Evolutionary conservation across 2,329 filamentous ascomycete species (phyloP).

Genomic region (Cryoendolithus antarcticus): DNA sequence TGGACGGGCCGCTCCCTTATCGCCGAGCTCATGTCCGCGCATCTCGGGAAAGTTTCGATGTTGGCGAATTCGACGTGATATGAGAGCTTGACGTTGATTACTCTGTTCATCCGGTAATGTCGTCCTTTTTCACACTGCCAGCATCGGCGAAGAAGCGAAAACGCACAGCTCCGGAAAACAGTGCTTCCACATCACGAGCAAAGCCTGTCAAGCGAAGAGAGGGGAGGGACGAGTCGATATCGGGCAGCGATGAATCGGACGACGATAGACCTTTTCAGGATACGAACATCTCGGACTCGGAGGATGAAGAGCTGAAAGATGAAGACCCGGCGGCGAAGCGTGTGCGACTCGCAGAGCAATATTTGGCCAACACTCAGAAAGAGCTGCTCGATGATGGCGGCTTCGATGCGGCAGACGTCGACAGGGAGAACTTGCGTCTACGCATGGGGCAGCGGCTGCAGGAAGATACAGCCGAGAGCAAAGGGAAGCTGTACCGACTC

Average conservation of each 20-base stretch:
- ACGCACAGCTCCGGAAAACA: conserved; percentile 45
- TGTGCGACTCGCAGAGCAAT: conserved; percentile 77
- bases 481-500: conserved; percentile 76
- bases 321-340: conserved; percentile 86
- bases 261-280: conserved; percentile 35
- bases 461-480: conserved; percentile 83
- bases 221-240: conserved; percentile 67
- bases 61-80: not conserved
- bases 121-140: conserved; percentile 88
- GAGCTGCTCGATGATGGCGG: conserved; percentile 63
- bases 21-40: not conserved
- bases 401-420: conserved; percentile 89
- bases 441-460: conserved; percentile 56
- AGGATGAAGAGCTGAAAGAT: conserved; percentile 58
- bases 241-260: conserved; percentile 65
- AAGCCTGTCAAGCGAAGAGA: conserved; percentile 31
- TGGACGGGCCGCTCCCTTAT: not conserved
- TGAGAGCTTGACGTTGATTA: not conserved
- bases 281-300: conserved; percentile 33
- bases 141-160: conserved; percentile 86
- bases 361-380: conserved; percentile 77
- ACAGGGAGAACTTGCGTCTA: conserved; percentile 72
- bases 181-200: conserved; percentile 39
- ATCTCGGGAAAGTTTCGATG: not conserved
- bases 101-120: conserved; percentile 44